Percentiles rank a stretch among this genome's conserved stretches.
phyloP scores from a whole-genome alignment of 2,329 filamentous ascomycete species.

The Tolypocladium ovalisporum region DNA sequence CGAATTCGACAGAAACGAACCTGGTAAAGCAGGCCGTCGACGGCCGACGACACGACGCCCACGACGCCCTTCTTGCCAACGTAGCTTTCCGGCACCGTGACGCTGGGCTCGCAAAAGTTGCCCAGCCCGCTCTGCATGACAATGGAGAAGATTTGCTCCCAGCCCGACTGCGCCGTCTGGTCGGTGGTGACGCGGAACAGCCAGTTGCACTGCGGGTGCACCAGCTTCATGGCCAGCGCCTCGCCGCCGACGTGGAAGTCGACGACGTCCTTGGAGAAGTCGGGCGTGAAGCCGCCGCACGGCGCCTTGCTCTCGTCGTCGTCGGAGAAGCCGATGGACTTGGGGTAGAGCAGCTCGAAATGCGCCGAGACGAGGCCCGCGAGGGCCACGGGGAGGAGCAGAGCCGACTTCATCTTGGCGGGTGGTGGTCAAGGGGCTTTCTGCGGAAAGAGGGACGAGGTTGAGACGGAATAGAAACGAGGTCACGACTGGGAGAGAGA shows the following conservation, averaged over 20 bases:
- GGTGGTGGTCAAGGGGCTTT: conserved; percentile 9
- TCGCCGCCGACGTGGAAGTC: conserved; percentile 50
- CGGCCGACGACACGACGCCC: conserved; percentile 36
- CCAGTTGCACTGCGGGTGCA: conserved; percentile 43
- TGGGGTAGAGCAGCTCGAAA: conserved; percentile 40
- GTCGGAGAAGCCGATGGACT: conserved; percentile 34
- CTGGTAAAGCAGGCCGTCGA: conserved; percentile 47
- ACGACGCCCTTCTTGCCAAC: conserved; percentile 45
- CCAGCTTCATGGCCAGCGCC: conserved; percentile 33
- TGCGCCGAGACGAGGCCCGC: conserved; percentile 35
- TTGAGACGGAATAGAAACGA: not conserved
- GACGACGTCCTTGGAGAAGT: conserved; percentile 33
- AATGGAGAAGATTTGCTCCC: conserved; percentile 44
- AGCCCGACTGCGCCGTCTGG: conserved; percentile 32
- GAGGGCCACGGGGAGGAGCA: conserved; percentile 17
- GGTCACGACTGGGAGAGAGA: not conserved
- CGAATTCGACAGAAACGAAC: conserved; percentile 17
- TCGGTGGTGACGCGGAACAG: conserved; percentile 48
- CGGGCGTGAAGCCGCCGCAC: conserved; percentile 42
- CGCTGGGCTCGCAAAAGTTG: conserved; percentile 37
- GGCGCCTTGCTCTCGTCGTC: conserved; percentile 33
- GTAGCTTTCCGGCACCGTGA: conserved; percentile 38
- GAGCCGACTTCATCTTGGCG: conserved; percentile 6
- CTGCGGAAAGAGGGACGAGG: not conserved
- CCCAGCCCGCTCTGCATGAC: conserved; percentile 44